These are phyloP conservation scores for Chloropicon primus DNA, from an alignment of 139 green algal species.

Conservation along the genomic window DNA sequence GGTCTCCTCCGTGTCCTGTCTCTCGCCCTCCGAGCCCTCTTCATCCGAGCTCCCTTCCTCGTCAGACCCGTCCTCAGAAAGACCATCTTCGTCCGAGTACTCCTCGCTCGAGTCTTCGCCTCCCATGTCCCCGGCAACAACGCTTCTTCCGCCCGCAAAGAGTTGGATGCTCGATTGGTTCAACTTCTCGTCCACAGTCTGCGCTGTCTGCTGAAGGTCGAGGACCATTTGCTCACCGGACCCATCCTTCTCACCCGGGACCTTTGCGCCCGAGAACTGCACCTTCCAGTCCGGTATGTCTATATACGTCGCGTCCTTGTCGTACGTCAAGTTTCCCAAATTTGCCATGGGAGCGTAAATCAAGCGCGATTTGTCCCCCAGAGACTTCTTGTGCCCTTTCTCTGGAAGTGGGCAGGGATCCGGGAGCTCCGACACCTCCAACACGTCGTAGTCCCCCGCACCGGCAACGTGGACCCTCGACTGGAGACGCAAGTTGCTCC, in stretches of 20 bases:
- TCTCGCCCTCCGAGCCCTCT: slow-evolving; percentile 6
- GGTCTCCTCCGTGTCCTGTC: slow-evolving; percentile 1
- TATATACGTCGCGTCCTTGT: slow-evolving; percentile 95
- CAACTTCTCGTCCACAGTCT: slow-evolving; percentile 75
- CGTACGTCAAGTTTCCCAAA: slow-evolving; percentile 87
- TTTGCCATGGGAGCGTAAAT: slow-evolving; percentile 95
- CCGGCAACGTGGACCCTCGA: background rate
- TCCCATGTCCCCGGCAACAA: slow-evolving; percentile 6
- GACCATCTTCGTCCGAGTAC: background rate
- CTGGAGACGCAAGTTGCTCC: slow-evolving; percentile 50
- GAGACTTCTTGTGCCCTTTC: slow-evolving; percentile 38
- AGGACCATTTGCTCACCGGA: slow-evolving; percentile 58
- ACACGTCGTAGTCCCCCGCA: slow-evolving; percentile 20
- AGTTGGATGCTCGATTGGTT: slow-evolving; percentile 33
- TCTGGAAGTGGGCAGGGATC: slow-evolving; percentile 91
- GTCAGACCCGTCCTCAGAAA: slow-evolving; percentile 11
- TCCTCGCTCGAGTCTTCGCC: slow-evolving; percentile 14
- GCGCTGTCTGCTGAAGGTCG: slow-evolving; percentile 45
- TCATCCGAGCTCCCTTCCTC: slow-evolving; percentile 15
- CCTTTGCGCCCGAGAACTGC: slow-evolving; percentile 16
- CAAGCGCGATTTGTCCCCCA: slow-evolving; percentile 68
- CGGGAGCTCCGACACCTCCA: slow-evolving; percentile 60
- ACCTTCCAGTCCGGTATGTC: slow-evolving; percentile 94
- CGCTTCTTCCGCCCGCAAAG: slow-evolving; percentile 15
- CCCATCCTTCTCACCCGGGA: background rate